A percentile compares a stretch with the other conserved stretches of the same genome.
phyloP scores from a whole-genome alignment of 2,329 filamentous ascomycete genomes.

The Graphilbum fragrans region DNA sequence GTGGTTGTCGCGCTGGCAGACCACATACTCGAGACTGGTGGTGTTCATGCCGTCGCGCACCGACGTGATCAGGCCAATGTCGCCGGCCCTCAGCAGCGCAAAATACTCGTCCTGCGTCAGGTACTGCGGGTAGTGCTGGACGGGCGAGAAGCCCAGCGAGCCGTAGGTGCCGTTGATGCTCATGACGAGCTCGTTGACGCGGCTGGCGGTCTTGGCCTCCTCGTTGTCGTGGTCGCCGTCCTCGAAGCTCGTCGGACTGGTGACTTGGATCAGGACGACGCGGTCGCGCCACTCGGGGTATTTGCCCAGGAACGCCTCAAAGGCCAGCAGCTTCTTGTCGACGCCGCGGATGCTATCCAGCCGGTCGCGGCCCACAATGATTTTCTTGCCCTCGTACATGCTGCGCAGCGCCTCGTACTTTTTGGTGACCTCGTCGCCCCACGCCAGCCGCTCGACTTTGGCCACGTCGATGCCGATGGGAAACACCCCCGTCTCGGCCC shows the following conservation, averaged over 20 bases:
- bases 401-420: conserved; percentile 62
- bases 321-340: conserved; percentile 90
- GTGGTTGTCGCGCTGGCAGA: conserved; percentile 78
- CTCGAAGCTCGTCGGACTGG: conserved; percentile 71
- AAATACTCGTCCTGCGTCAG: conserved; percentile 86
- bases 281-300: conserved; percentile 88
- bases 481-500: conserved; percentile 85
- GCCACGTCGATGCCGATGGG: conserved; percentile 90
- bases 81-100: conserved; percentile 77
- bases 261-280: conserved; percentile 90
- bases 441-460: conserved; percentile 64
- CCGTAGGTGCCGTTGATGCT: conserved; percentile 87
- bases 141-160: conserved; percentile 76
- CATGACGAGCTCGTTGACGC: conserved; percentile 82
- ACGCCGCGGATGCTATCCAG: conserved; percentile 87
- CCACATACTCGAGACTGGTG: conserved; percentile 85
- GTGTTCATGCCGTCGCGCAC: conserved; percentile 98
- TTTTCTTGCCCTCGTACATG: conserved; percentile 79
- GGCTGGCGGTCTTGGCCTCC: conserved; percentile 71
- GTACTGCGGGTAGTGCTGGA: conserved; percentile 92
- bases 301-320: conserved; percentile 79
- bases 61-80: conserved; percentile 89
- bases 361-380: conserved; percentile 91
- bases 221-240: conserved; percentile 66
- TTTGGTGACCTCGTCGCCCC: conserved; percentile 55